Conservation (phyloP, 148 eudicot genomes). For the Limonium bicolor region DNA sequence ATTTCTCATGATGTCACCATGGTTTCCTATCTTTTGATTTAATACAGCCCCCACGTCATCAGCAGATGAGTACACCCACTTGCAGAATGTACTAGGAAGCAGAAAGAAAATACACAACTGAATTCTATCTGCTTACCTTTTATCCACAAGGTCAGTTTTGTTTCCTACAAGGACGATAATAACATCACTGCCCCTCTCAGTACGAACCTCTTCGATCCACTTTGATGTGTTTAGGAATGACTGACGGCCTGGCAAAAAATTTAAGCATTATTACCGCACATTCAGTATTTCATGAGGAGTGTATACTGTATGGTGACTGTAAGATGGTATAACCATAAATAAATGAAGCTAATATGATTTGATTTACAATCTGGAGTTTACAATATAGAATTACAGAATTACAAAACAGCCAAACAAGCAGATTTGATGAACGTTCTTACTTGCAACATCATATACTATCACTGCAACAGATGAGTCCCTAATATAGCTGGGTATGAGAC, state of each 20-base stretch:
- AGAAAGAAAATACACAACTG: too few species aligned
- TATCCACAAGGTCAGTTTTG: conserved; percentile 61
- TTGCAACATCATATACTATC: conserved; percentile 49
- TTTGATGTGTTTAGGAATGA: conserved; percentile 42
- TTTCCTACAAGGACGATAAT: conserved; percentile 50
- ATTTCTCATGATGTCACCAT: too few species aligned
- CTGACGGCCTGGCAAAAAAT: conserved; percentile 26
- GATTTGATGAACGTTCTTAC: conserved; percentile 12
- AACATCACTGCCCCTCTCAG: conserved; percentile 56
- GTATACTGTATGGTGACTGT: too few species aligned
- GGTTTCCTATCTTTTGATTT: too few species aligned
- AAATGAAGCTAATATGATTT: too few species aligned
- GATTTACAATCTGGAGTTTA: too few species aligned
- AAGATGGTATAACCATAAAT: too few species aligned
- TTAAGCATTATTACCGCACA: not conserved
- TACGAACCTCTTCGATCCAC: conserved; percentile 61
- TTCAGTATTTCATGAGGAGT: not conserved
- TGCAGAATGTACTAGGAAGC: too few species aligned
- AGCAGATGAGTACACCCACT: too few species aligned
- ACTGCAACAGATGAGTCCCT: conserved; percentile 58
- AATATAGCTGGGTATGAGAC: conserved; percentile 46
- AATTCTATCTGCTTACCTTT: too few species aligned
- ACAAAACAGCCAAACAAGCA: not conserved
- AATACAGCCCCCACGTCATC: too few species aligned
- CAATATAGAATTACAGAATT: too few species aligned